A percentile compares a stretch with the other conserved stretches of the same genome.
Evolutionary conservation across 2,329 filamentous ascomycete genomes (phyloP).

Genomic region (Colletotrichum melonis): DNA sequence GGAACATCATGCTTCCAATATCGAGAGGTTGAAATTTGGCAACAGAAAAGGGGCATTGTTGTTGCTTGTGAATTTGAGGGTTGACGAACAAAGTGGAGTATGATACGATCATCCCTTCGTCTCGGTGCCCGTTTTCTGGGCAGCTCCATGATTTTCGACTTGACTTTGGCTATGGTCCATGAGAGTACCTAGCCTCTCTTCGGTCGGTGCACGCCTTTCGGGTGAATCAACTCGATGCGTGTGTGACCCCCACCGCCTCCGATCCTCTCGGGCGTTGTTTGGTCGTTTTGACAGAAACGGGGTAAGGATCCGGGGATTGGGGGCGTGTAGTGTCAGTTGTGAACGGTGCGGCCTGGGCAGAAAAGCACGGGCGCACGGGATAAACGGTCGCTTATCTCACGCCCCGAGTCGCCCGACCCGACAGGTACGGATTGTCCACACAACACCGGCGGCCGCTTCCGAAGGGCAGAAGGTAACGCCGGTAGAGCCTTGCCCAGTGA

Average conservation of each 20-base stretch:
- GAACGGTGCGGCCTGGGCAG: constrained; percentile 6
- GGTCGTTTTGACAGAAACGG: background rate
- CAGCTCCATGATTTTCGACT: constrained; percentile 42
- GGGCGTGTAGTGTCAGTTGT: background rate
- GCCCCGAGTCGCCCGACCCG: constrained; percentile 27
- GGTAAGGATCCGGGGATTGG: constrained; percentile 13
- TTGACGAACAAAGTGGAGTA: constrained; percentile 81
- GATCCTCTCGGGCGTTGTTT: constrained; percentile 6
- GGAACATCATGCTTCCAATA: background rate
- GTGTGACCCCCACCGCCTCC: constrained; percentile 6
- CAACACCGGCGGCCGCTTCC: constrained; percentile 24
- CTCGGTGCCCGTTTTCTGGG: constrained; percentile 48
- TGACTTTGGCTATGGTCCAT: constrained; percentile 25
- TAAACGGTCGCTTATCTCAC: constrained; percentile 32
- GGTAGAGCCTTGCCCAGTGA: background rate
- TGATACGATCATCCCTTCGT: constrained; percentile 73
- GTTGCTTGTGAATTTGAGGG: background rate
- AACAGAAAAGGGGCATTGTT: constrained; percentile 30
- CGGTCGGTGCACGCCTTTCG: background rate
- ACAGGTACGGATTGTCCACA: background rate
- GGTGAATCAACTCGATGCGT: background rate
- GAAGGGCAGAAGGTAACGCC: background rate
- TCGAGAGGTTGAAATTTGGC: constrained; percentile 10
- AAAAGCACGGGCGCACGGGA: background rate
- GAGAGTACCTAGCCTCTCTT: background rate